These are phyloP conservation scores for Coemansia umbellata DNA, from an alignment of 192 early-diverging fungal species.

Conservation along the genomic window DNA sequence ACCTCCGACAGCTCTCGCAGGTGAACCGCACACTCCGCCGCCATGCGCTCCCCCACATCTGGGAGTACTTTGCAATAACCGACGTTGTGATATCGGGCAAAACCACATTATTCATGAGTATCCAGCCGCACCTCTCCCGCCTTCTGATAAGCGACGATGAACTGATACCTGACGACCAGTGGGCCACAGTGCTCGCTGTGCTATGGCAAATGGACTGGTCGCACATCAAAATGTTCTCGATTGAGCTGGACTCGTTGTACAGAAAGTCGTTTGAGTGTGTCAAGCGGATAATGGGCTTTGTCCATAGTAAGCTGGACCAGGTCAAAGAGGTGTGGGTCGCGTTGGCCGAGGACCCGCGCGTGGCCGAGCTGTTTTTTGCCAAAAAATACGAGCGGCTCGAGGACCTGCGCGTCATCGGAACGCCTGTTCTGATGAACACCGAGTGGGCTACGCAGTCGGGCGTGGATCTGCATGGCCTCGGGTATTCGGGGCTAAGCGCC, in stretches of 20 bases:
- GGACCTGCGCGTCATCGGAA: slow-evolving; percentile 26
- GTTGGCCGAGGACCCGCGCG: not conserved
- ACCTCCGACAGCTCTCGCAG: slow-evolving; percentile 7
- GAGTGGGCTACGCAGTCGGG: not conserved
- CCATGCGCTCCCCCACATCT: not conserved
- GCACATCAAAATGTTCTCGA: slow-evolving; percentile 22
- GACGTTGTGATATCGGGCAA: not conserved
- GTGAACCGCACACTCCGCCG: slow-evolving; percentile 3
- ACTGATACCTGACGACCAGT: slow-evolving; percentile 9
- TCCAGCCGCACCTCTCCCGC: slow-evolving; percentile 16
- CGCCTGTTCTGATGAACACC: not conserved
- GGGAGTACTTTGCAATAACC: slow-evolving; percentile 30
- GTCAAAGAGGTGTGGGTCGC: slow-evolving; percentile 22
- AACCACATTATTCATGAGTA: not conserved
- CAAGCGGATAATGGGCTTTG: slow-evolving; percentile 3
- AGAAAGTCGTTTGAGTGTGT: not conserved
- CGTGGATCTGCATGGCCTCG: not conserved
- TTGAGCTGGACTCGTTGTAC: slow-evolving; percentile 11
- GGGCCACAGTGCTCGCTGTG: slow-evolving; percentile 1
- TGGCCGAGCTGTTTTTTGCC: not conserved
- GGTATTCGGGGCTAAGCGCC: slow-evolving; percentile 4
- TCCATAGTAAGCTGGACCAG: not conserved
- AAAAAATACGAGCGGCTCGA: not conserved
- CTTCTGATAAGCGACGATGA: slow-evolving; percentile 18
- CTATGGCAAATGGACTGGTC: slow-evolving; percentile 8